Conservation (phyloP, 2,329 filamentous ascomycete genomes). For the Fusarium sp. region DNA sequence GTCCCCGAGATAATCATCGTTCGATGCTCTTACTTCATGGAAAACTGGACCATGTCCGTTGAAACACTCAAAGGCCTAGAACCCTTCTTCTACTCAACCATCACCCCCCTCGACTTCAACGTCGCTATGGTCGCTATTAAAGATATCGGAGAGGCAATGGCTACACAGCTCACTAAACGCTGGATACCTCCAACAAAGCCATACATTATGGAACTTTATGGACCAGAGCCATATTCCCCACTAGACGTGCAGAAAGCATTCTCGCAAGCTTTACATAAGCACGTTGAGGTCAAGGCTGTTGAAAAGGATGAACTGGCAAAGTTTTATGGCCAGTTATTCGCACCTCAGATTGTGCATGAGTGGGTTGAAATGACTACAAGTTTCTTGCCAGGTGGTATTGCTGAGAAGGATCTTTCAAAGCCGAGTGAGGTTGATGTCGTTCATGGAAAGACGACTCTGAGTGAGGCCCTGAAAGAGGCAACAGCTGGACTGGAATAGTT, state of each 20-base stretch:
- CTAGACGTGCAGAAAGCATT: conserved; percentile 46
- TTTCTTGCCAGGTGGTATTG: conserved; percentile 44
- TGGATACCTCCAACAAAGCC: conserved; percentile 35
- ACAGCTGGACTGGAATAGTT: not conserved
- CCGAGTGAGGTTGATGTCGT: conserved; percentile 32
- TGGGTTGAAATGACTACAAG: conserved; percentile 48
- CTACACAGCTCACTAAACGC: conserved; percentile 38
- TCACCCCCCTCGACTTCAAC: conserved; percentile 48
- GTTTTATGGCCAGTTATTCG: conserved; percentile 40
- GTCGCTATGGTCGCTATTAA: conserved; percentile 48
- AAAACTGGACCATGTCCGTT: conserved; percentile 50
- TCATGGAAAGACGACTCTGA: conserved; percentile 34
- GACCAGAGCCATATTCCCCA: conserved; percentile 45
- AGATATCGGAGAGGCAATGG: conserved; percentile 43
- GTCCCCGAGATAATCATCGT: conserved; percentile 47
- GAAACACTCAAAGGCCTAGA: conserved; percentile 41
- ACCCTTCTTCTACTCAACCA: conserved; percentile 49
- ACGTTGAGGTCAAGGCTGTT: conserved; percentile 46
- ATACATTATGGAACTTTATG: conserved; percentile 48
- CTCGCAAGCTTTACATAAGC: conserved; percentile 40
- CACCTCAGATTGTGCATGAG: conserved; percentile 34
- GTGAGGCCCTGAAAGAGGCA: conserved; percentile 24
- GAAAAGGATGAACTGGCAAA: conserved; percentile 33
- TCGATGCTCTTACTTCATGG: conserved; percentile 52
- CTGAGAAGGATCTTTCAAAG: conserved; percentile 27